phyloP scores from a whole-genome alignment of 305 asterid genomes.

The Vinca major region DNA sequence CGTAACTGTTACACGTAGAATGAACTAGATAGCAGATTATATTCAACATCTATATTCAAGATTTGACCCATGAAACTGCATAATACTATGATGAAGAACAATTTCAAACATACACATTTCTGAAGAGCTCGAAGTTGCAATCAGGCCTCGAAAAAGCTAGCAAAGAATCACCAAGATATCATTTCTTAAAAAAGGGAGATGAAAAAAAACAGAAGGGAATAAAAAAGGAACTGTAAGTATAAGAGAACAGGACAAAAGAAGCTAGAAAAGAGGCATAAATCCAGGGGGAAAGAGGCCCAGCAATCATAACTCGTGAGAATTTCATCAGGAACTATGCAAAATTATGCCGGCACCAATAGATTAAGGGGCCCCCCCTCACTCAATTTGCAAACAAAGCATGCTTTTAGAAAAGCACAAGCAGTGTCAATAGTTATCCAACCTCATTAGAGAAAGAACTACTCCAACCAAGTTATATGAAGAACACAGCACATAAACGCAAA shows the following conservation, averaged over 20 bases:
- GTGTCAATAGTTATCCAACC: conserved; percentile 20
- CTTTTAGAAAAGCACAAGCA: conserved; percentile 33
- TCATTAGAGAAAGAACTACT: conserved; percentile 14
- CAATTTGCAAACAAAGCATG: conserved; percentile 28
- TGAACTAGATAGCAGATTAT: background rate
- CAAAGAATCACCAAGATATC: background rate
- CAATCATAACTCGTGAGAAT: conserved; percentile 32
- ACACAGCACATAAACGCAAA: conserved; percentile 14
- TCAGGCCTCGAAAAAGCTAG: background rate
- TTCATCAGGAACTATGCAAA: conserved; percentile 23
- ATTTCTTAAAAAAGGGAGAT: background rate
- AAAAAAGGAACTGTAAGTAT: background rate
- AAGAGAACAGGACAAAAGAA: background rate
- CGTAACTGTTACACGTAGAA: background rate
- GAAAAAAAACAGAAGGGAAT: too few species aligned
- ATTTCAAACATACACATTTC: background rate
- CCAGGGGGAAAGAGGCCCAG: conserved; percentile 27
- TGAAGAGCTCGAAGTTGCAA: background rate
- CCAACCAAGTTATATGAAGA: conserved; percentile 18
- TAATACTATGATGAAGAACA: background rate
- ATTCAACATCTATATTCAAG: conserved; percentile 1
- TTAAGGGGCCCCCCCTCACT: conserved; percentile 24
- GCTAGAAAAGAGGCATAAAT: conserved; percentile 1
- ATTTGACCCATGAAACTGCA: background rate
- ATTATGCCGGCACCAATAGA: conserved; percentile 36